Percentiles rank a stretch among this genome's conserved stretches.
phyloP scores from a whole-genome alignment of 1,284 basidiomycete species.

The Ganoderma multipileum region DNA sequence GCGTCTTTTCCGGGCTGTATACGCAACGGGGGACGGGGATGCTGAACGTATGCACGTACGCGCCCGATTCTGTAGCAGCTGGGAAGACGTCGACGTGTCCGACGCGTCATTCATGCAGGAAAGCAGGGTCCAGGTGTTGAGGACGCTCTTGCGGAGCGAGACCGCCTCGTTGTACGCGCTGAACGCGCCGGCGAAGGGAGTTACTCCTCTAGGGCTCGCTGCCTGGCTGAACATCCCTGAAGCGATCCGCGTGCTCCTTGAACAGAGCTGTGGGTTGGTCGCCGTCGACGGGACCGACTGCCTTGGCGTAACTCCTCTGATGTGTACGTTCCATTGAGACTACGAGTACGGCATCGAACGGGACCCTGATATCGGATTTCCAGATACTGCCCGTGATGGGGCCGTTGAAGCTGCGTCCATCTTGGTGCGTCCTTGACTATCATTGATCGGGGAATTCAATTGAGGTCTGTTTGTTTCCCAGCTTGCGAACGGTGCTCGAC shows the following conservation, averaged over 20 bases:
- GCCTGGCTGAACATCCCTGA: constrained; percentile 72
- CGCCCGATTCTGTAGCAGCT: constrained; percentile 46
- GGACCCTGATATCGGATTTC: constrained; percentile 25
- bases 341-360: constrained; percentile 11
- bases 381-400: constrained; percentile 78
- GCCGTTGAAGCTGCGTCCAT: constrained; percentile 64
- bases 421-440: constrained; percentile 53
- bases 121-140: constrained; percentile 61
- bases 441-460: constrained; percentile 29
- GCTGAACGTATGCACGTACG: constrained; percentile 10
- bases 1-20: constrained; percentile 24
- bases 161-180: constrained; percentile 69
- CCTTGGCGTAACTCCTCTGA: constrained; percentile 75
- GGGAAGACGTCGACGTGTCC: constrained; percentile 69
- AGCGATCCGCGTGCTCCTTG: constrained; percentile 63
- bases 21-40: constrained; percentile 2
- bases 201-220: constrained; percentile 76
- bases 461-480: constrained; percentile 25
- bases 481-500: constrained; percentile 73
- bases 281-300: constrained; percentile 75
- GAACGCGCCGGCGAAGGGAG: constrained; percentile 75
- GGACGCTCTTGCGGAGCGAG: constrained; percentile 57
- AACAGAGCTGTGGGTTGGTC: constrained; percentile 62
- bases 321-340: constrained; percentile 62
- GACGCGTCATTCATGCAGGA: constrained; percentile 67